A percentile compares a stretch with the other conserved stretches of the same genome.
Evolutionary conservation across 805 yeast species (phyloP).

Genomic region (Wickerhamomyces chambardii): DNA sequence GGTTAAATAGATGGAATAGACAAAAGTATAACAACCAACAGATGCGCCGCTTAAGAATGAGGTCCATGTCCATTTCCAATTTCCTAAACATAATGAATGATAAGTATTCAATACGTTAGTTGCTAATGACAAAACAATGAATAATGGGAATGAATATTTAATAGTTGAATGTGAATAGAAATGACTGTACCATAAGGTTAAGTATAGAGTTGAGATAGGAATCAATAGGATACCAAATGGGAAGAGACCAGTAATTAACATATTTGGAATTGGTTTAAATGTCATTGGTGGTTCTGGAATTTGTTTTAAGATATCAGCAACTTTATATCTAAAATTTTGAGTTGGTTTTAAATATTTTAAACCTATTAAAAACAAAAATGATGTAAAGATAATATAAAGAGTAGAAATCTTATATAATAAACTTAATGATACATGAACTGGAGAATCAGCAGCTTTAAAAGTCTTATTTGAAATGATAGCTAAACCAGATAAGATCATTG

Average conservation of each 20-base stretch:
- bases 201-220: conserved; percentile 17
- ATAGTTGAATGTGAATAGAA: conserved; percentile 11
- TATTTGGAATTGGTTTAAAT: conserved; percentile 15
- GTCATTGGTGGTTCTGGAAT: conserved; percentile 17
- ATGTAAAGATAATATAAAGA: conserved; percentile 6
- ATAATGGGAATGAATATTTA: conserved; percentile 8
- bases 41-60: conserved; percentile 16
- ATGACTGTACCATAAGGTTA: conserved; percentile 18
- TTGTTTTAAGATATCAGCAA: conserved; percentile 12
- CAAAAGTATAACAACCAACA: conserved; percentile 16
- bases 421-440: conserved; percentile 8
- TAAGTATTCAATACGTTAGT: conserved; percentile 14
- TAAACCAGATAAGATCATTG: conserved; percentile 6
- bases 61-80: conserved; percentile 23
- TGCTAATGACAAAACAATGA: conserved; percentile 7
- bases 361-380: conserved; percentile 6
- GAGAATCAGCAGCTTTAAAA: conserved; percentile 15
- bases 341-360: conserved; percentile 5
- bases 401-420: conserved; percentile 1
- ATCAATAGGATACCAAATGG: conserved; percentile 19
- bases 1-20: conserved; percentile 17
- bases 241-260: conserved; percentile 18
- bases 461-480: conserved; percentile 8
- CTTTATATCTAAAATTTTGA: conserved; percentile 1
- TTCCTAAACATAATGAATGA: conserved; percentile 15